Base-by-base conservation (phyloP, 139 green algal species). In the Coccomyxa sp. region DNA sequence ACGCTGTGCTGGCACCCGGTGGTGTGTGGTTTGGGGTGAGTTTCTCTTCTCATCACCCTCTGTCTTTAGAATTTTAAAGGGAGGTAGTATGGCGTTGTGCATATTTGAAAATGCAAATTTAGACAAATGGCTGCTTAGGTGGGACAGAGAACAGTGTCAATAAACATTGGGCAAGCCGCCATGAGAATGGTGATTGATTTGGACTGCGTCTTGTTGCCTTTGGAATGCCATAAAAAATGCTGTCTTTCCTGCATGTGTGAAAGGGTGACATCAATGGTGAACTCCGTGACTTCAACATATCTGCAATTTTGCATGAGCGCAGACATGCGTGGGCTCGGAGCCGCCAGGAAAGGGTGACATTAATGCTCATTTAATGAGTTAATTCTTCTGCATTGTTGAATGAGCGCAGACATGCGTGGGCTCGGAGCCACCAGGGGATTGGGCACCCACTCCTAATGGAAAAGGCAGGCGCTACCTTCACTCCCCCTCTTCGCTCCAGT, bases 401-500 rank as follows among this genome's bases (percentile, higher is more conserved):
- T 68, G 60, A 14, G 16, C 16, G 60, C 14, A 68, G 60, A 68
- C 60, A 25, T 68, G 60, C 9, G 31, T 83, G 17, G 80, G 80
- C 3, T 45, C 17, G 10, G 25, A 67, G 16, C n/a, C 30, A 17
- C 27, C 31, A 0, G n/a, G 80, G 15, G 80, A 83, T 12, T 83
- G 80, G 80, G 66, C 66, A 11, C 11, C 30, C 16, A 78, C 80
- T 15, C 80, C 80, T 10, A 32, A 78, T 79, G 80, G 80, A 28
- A 77, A 59, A 17, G 60, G 57, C 18, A 83, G 78, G 31, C 66
- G 80, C 30, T 83, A 67, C n/a, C 66, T 83, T 31, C 80, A 83
- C 63, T 51, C 38, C 3, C 38, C 38, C 38, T 51, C 38, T 51
- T 51, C 38, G 38, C 38, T 51, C 38, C 38, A 7, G 38, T 51